Evolutionary conservation across 352 stramenopile genomes (phyloP).

Genomic region (Pythium vanterpoolii): DNA sequence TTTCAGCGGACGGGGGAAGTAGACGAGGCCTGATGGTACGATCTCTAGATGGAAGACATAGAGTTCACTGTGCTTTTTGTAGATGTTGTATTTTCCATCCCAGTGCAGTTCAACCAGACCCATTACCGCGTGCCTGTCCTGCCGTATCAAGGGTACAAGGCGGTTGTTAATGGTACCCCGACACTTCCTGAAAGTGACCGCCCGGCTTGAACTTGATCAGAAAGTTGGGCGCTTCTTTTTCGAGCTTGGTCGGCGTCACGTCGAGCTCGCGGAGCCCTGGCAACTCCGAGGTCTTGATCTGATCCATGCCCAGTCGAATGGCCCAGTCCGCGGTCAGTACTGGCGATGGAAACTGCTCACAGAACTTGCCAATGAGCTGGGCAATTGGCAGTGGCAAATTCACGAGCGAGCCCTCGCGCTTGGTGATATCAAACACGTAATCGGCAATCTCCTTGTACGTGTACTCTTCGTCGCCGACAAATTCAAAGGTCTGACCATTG

Average conservation of each 20-base stretch:
- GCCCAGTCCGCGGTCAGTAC: constrained; percentile 81
- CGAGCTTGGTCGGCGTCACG: constrained; percentile 89
- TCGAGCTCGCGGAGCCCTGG: constrained; percentile 78
- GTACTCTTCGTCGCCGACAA: constrained; percentile 96
- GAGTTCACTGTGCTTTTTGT: no score
- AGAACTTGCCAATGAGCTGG: constrained; percentile 74
- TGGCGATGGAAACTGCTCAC: constrained; percentile 80
- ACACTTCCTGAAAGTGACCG: constrained; percentile 93
- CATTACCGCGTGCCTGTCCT: background rate
- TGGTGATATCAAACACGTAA: constrained; percentile 93
- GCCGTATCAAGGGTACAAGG: no score
- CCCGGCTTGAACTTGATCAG: constrained; percentile 93
- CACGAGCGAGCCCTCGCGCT: constrained; percentile 67
- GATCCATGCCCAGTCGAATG: constrained; percentile 69
- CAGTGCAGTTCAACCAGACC: background rate
- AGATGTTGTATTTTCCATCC: background rate
- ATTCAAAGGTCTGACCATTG: constrained; percentile 93
- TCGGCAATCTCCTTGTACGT: constrained; percentile 96
- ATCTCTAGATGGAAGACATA: no score
- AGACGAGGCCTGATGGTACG: no score
- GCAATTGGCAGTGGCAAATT: constrained; percentile 80
- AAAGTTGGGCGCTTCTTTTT: constrained; percentile 95
- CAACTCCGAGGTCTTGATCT: constrained; percentile 80
- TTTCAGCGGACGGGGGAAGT: no score
- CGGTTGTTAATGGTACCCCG: constrained; percentile 73